Conservation (phyloP, 2,329 filamentous ascomycete genomes). For the Biscogniauxia marginata region DNA sequence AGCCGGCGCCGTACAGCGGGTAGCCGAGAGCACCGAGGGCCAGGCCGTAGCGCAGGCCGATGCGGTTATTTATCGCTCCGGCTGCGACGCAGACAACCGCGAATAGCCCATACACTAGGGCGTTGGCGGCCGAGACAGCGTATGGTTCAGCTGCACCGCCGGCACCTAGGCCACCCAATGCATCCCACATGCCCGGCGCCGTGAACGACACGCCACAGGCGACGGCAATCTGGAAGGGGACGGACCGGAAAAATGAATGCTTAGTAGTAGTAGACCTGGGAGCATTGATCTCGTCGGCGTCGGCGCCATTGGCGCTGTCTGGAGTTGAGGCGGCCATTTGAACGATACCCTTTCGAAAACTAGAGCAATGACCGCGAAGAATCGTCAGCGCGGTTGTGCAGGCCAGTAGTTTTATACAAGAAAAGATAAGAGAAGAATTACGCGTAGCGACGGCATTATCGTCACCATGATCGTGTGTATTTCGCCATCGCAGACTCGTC, state of each 20-base stretch:
- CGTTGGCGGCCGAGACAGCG: slow-evolving; percentile 45
- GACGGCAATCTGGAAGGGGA: slow-evolving; percentile 39
- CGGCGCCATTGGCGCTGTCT: slow-evolving; percentile 8
- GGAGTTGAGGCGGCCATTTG: slow-evolving; percentile 12
- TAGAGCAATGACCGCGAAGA: too few species aligned
- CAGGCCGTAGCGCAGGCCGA: slow-evolving; percentile 39
- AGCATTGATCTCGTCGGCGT: slow-evolving; percentile 4
- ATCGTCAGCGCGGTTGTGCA: too few species aligned
- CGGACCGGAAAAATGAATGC: slow-evolving; percentile 29
- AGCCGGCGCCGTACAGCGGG: slow-evolving; percentile 61
- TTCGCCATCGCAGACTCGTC: background rate
- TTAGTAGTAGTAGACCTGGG: slow-evolving; percentile 18
- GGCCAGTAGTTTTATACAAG: background rate
- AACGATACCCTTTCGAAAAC: background rate
- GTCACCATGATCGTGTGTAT: background rate
- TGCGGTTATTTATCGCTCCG: slow-evolving; percentile 37
- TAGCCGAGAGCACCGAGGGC: slow-evolving; percentile 55
- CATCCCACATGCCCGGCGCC: slow-evolving; percentile 42
- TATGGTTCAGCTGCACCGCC: slow-evolving; percentile 42
- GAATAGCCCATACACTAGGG: slow-evolving; percentile 45
- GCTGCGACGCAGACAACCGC: slow-evolving; percentile 42
- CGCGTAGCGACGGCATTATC: background rate
- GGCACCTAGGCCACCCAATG: slow-evolving; percentile 42
- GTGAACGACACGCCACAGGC: slow-evolving; percentile 41
- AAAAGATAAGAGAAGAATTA: background rate